phyloP scores from a whole-genome alignment of 805 yeast species.

The Saccharomyces kudriavzevii region DNA sequence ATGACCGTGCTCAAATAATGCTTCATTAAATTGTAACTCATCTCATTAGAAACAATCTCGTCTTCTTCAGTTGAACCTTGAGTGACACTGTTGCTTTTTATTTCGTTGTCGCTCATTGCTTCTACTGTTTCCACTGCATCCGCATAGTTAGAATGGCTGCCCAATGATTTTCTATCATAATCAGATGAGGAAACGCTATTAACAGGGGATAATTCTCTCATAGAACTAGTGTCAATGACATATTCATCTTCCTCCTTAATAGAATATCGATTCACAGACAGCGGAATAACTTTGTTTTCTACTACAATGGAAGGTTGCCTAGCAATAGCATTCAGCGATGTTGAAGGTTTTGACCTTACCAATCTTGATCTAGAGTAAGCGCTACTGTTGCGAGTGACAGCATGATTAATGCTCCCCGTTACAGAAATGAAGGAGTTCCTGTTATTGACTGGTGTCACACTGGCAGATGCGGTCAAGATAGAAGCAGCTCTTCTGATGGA shows the following conservation, averaged over 20 bases:
- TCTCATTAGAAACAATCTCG: not conserved
- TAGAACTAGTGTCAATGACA: slow-evolving; percentile 12
- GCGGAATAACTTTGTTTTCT: slow-evolving; percentile 29
- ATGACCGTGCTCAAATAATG: slow-evolving; percentile 21
- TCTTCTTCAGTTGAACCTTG: not conserved
- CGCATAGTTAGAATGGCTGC: not conserved
- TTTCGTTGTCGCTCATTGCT: slow-evolving; percentile 13
- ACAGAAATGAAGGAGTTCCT: not conserved
- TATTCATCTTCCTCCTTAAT: slow-evolving; percentile 23
- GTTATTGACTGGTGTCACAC: not conserved
- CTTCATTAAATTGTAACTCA: slow-evolving; percentile 11
- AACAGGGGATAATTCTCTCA: slow-evolving; percentile 4
- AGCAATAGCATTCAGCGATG: slow-evolving; percentile 20
- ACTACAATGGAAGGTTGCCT: slow-evolving; percentile 32
- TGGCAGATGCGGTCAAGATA: slow-evolving; percentile 18
- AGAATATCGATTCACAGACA: slow-evolving; percentile 24
- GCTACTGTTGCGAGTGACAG: not conserved
- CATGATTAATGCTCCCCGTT: not conserved
- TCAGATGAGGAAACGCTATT: slow-evolving; percentile 1
- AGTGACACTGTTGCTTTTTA: slow-evolving; percentile 8
- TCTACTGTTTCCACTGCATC: slow-evolving; percentile 2
- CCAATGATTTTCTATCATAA: not conserved
- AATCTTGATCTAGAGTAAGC: slow-evolving; percentile 6
- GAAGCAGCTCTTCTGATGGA: slow-evolving; percentile 33
- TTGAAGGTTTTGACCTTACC: slow-evolving; percentile 23